Evolutionary conservation across 441 rosid species (phyloP), one percentile per base, ranked within the genome.

Genomic region (Populus trichocarpa): DNA sequence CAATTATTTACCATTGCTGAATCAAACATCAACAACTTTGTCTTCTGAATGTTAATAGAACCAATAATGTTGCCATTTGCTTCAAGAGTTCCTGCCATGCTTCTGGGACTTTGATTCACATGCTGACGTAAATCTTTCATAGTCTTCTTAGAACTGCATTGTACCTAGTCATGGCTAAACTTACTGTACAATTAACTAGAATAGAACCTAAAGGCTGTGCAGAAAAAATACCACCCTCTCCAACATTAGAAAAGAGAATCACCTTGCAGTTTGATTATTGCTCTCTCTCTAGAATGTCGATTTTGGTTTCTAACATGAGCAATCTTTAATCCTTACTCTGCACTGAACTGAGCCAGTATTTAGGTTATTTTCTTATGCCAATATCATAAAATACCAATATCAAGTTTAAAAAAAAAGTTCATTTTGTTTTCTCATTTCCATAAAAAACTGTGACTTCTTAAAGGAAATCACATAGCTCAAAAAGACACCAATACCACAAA

Each of bases 381-480:
- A 20, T 53, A 50, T 16, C 59, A 50, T 53, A 16, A 16, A 16
- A 50, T 53, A 53, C 63, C 63, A 57, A 6, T 0, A n/a, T n/a
- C 26, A n/a, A n/a, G 20, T 5, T 3, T 11, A 38, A 10, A 40
- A 63, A n/a, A 71, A 72, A 72, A 70, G 53, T 5, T 26, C 12
- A 4, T 74, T 69, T 77, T 35, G 61, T 63, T 28, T 64, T 70
- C 36, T 73, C 74, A 22, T 59, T 64, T 26, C 53, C 77, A n/a
- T 67, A 6, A 59, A 12, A n/a, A 69, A 42, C 13, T 9, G 75
- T 66, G 78, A 77, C 70, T 59, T 61, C 78, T 79, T 16, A 13
- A 78, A 78, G 81, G 78, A 83, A 81, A 75, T 74, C 82, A 78
- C 63, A 32, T 42, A 71, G 77, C 59, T 61, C 73, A 75, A 80